Evolutionary conservation across 2,329 filamentous ascomycete genomes (phyloP), one percentile per base, ranked within the genome.

Genomic region (Hymenoscyphus linearis): DNA sequence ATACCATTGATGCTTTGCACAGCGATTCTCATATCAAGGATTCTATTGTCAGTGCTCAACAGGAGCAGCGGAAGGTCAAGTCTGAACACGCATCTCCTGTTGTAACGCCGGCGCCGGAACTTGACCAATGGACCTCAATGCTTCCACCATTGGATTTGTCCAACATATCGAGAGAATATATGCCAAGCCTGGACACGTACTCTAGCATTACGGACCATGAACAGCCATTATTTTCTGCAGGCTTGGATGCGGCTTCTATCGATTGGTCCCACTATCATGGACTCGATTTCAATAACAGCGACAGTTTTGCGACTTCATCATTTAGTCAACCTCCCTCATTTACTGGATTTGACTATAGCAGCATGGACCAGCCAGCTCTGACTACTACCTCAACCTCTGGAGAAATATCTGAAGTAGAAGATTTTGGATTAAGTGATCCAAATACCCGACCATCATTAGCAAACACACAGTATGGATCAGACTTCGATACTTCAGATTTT

Each of bases 331-430:
- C 81, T 44, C 74, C 78, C 27, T 80, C 80, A 68, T 82, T 81
- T 69, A 79, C 77, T 64, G 79, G 79, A 40, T 82, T 80, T 65
- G 83, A 84, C 58, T 83, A 80, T 65, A 78, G 74, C 66, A 80
- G 78, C 64, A 81, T 78, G n/a, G 82, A 84, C 69, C 81, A 81
- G 64, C 78, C 81, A 31, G 76, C 81, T 55, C 72, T 87, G 68
- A 81, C 83, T 64, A 79, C 78, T 57, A 83, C 82, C 1, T 85
- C 84, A 10, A 87, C 84, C 9, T 88, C 85, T 13, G 85, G 85
- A 37, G 85, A 88, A 63, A 85, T 87, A 9, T 88, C 85, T 10
- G 85, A 88, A 70, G 84, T 84, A 4, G 86, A 88, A 64, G 85
- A 88, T 66, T 80, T 81, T 56, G 72, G 76, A 26, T 74, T 76